Percentiles rank a stretch among this genome's conserved stretches.
phyloP scores from a whole-genome alignment of 2,329 filamentous ascomycete species.

The Microsporum audouinii region DNA sequence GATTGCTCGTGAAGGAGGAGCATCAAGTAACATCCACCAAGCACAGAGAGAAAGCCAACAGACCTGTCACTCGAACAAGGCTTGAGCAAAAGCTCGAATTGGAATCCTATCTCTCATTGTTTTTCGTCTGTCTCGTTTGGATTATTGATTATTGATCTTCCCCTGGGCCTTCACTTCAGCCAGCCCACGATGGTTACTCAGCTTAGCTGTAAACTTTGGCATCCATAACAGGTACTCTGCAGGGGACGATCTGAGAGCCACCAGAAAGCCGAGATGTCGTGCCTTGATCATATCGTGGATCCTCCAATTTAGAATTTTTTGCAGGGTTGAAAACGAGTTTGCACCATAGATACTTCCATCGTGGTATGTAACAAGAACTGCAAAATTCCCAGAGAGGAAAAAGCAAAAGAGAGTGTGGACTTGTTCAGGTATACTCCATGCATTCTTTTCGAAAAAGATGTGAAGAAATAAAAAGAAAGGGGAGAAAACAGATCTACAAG shows the following conservation, averaged over 20 bases:
- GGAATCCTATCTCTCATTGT: background rate
- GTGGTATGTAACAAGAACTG: background rate
- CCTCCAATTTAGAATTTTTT: background rate
- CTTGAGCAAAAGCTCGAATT: background rate
- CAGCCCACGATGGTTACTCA: background rate
- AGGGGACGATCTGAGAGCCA: conserved; percentile 2
- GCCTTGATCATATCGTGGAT: conserved; percentile 2
- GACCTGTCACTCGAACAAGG: background rate
- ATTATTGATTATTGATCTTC: background rate
- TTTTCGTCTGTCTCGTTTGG: background rate
- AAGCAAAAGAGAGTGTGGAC: background rate
- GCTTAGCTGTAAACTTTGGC: conserved; percentile 1
- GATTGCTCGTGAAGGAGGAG: background rate
- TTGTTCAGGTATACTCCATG: background rate
- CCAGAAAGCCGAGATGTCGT: background rate
- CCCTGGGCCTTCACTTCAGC: background rate
- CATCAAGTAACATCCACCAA: background rate
- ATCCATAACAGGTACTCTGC: conserved; percentile 2
- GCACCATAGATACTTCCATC: background rate
- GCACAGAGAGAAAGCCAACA: background rate
- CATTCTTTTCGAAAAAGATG: background rate
- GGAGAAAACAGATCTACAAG: background rate
- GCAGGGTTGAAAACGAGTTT: background rate
- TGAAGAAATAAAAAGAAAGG: background rate
- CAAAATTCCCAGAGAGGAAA: background rate